Evolutionary conservation across 371 early-diverging fungal genomes (phyloP).

Genomic region (Circinella minor): DNA sequence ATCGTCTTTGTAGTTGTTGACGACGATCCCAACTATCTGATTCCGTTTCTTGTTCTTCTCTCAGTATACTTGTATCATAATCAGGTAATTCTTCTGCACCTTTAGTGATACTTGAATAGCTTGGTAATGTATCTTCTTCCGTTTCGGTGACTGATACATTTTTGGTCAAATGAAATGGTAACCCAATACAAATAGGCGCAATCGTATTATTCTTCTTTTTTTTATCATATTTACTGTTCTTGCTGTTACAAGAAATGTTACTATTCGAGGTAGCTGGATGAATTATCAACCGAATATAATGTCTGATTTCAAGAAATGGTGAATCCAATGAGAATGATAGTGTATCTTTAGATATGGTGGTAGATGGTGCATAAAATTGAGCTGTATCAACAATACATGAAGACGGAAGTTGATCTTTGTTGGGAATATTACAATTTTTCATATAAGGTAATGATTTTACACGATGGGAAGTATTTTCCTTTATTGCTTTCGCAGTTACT

Average conservation of each 20-base stretch:
- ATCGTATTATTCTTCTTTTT: no score
- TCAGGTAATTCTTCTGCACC: conserved; percentile 36
- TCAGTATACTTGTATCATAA: conserved; percentile 21
- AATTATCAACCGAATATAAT: conserved; percentile 34
- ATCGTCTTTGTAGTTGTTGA: not conserved
- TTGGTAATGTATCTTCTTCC: conserved; percentile 27
- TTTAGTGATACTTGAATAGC: conserved; percentile 28
- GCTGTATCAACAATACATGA: conserved; percentile 5
- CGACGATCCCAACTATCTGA: not conserved
- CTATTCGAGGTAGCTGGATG: not conserved
- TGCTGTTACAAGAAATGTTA: not conserved
- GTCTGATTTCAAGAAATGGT: conserved; percentile 33
- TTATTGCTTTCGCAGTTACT: not conserved
- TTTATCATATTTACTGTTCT: no score
- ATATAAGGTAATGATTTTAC: conserved; percentile 10
- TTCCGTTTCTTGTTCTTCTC: conserved; percentile 1
- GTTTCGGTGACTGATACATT: not conserved
- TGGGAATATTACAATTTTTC: not conserved
- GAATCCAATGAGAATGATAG: conserved; percentile 38
- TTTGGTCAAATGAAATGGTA: conserved; percentile 31
- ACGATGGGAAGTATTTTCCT: not conserved
- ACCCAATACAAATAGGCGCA: conserved; percentile 34
- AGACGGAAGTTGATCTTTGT: not conserved
- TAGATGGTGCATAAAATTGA: conserved; percentile 15
- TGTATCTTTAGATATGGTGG: conserved; percentile 13